A percentile compares a stretch with the other conserved stretches of the same genome.
These are phyloP conservation scores for Paspalum vaginatum DNA, from an alignment of 176 grass and related monocot species.

Conservation along the genomic window DNA sequence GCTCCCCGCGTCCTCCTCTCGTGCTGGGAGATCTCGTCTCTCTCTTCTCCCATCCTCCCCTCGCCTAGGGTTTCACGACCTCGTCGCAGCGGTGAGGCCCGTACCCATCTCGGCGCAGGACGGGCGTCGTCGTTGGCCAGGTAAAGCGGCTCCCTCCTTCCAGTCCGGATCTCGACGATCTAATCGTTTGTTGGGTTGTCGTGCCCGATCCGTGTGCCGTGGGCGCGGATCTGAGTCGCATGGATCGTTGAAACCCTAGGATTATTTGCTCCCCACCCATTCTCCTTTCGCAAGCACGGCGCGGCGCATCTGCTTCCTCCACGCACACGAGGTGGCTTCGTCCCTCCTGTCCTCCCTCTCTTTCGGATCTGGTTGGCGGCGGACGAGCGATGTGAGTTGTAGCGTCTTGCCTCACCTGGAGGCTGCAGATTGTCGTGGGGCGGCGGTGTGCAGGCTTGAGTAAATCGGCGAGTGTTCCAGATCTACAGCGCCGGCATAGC, in stretches of 20 bases:
- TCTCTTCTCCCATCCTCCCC: background rate
- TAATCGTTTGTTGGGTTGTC: background rate
- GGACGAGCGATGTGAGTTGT: too few relatives aligned
- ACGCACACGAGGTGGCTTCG: too few relatives aligned
- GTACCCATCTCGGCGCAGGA: background rate
- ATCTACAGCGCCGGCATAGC: too few relatives aligned
- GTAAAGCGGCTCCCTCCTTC: background rate
- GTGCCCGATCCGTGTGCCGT: background rate
- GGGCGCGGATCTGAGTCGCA: slow-evolving; percentile 33
- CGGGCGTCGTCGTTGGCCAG: slow-evolving; percentile 30
- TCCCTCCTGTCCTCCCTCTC: too few relatives aligned
- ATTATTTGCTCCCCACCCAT: too few relatives aligned
- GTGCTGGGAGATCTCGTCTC: slow-evolving; percentile 9
- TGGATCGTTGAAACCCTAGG: background rate
- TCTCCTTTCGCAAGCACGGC: too few relatives aligned
- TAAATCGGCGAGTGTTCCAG: too few relatives aligned
- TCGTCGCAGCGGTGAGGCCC: slow-evolving; percentile 11
- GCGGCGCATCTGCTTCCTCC: too few relatives aligned
- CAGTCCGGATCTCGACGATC: slow-evolving; percentile 12
- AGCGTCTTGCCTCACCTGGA: too few relatives aligned
- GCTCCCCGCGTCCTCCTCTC: background rate
- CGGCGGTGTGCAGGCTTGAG: too few relatives aligned
- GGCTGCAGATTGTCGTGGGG: too few relatives aligned
- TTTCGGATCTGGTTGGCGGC: too few relatives aligned
- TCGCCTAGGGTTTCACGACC: slow-evolving; percentile 39